Evolutionary conservation across 2,329 filamentous ascomycete genomes (phyloP).

Genomic region (Neopestalotiopsis sp.): DNA sequence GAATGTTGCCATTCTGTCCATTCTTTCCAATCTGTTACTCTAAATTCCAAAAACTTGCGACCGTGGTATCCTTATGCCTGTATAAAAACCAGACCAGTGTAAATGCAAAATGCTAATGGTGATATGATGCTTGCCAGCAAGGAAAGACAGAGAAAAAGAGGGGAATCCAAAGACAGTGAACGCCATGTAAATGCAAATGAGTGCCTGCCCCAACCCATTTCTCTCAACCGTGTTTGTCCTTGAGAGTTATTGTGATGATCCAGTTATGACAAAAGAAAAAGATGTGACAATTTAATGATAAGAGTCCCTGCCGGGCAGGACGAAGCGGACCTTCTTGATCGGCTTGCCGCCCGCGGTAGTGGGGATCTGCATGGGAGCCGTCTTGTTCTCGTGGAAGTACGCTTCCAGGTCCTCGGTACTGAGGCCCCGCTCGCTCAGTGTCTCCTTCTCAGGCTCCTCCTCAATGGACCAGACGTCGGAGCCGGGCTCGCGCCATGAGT

Average conservation of each 20-base stretch:
- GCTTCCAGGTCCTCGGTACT: slow-evolving; percentile 37
- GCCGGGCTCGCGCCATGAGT: slow-evolving; percentile 62
- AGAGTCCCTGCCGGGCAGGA: slow-evolving; percentile 51
- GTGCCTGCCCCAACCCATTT: background rate
- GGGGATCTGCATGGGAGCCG: slow-evolving; percentile 44
- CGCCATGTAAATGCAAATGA: slow-evolving; percentile 20
- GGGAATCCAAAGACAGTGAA: background rate
- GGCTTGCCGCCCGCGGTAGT: slow-evolving; percentile 47
- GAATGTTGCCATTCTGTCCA: slow-evolving; percentile 11
- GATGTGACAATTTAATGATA: background rate
- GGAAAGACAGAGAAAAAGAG: background rate
- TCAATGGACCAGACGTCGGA: slow-evolving; percentile 65
- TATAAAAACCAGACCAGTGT: background rate
- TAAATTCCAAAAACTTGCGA: background rate
- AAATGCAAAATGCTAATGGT: background rate
- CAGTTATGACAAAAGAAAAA: background rate
- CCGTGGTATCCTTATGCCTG: slow-evolving; percentile 4
- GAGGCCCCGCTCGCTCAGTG: slow-evolving; percentile 47
- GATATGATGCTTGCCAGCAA: background rate
- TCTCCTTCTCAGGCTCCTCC: slow-evolving; percentile 62
- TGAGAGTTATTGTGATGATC: slow-evolving; percentile 12
- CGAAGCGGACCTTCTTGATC: slow-evolving; percentile 61
- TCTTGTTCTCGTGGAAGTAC: slow-evolving; percentile 28
- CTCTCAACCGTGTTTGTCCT: background rate
- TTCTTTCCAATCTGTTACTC: background rate